Base-by-base conservation (phyloP, 441 rosid genomes). In the Syzygium malaccense region DNA sequence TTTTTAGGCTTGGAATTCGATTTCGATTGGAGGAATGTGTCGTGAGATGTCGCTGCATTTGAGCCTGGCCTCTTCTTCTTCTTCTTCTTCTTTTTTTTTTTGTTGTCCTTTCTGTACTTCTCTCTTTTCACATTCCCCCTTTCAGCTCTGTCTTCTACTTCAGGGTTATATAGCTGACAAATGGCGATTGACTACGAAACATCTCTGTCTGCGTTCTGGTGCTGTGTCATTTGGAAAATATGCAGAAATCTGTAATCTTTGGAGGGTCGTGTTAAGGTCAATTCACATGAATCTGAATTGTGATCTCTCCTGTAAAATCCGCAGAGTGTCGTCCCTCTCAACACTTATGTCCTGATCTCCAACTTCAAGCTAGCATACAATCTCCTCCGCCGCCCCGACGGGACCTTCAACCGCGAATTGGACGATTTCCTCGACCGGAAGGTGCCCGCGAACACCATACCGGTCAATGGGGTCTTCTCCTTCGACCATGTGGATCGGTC, bases 341-440 rank as follows among this genome's bases (percentile, higher is more conserved):
- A 85, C 87, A 85, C 87, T 55, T 85, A 28, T 15, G 87, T 85
- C 49, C 58, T 85, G 66, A 85, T 85, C 66, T 85, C 87, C 87
- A 55, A 85, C 87, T 85, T 85, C 87, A 85, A 55, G 66, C 2
- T 85, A 4, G 87, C 23, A 0, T 85, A 85, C 66, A 56, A 85
- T 20, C 30, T 85, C 32, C 66, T 85, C 51, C 66, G 66, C 48
- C 87, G 68, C 9, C 62, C 87, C 6, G 87, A 85, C 48, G 87
- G 87, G 68, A 85, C 87, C 87, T 85, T 85, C 87, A 85, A 85
- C 87, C 87, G 87, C 51, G 87, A 85, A 56, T 85, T 85, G 68
- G 87, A 56, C 5, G 87, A 85, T 14, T 85, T 85, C 49, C 51
- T 85, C 23, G 87, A 85, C 49, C 87, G 87, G 87, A 85, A 58